Base-by-base conservation (phyloP, 2,329 filamentous ascomycete genomes). In the Phialocephala sp. region DNA sequence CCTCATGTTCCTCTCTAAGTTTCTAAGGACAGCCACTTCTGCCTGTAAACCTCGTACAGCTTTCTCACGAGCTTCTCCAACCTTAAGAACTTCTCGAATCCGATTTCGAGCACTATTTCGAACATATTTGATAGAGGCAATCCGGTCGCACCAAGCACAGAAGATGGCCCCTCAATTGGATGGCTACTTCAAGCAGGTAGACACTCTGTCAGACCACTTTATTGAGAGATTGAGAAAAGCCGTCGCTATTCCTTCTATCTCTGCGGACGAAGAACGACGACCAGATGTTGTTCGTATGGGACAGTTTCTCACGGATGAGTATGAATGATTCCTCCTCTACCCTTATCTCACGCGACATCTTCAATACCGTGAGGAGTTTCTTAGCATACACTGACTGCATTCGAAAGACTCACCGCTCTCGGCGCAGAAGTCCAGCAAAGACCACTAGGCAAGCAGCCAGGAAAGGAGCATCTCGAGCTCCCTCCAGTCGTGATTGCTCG, bases 241-340 rank as follows among this genome's bases (percentile, higher is more conserved):
- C 62, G 95, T 99, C 66, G 94, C 94, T 60, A 99, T 99, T 75
- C 95, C 95, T 22, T 99, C 95, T 69, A 86, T 99, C 77, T 98
- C 94, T 39, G 92, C 94, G 57, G 94, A 97, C 69, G 93, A 95
- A 76, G 90, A 91, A 72, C 90, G 92, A 76, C 89, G 95, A 66
- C 89, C 89, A 63, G 94, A 99, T 85, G 95, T 99, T 69, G 88
- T 99, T 76, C 92, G 90, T 83, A 99, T 99, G 95, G 95, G 92
- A 74, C 85, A 97, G 75, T 99, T 90, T 79, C 90, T 99, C 69
- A 92, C 89, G 70, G 83, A 85, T 60, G 92, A 98, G 83, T 57
- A 57, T n/a, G 55, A 37, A 50, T 20, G 55, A 36, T 39, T 39
- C 9, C 22, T 8, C 50, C 27, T 36, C 52, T 37, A 18, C 24